A percentile compares a stretch with the other conserved stretches of the same genome.
Conservation (phyloP, 208 protist species). For the Leishmania guyanensis region DNA sequence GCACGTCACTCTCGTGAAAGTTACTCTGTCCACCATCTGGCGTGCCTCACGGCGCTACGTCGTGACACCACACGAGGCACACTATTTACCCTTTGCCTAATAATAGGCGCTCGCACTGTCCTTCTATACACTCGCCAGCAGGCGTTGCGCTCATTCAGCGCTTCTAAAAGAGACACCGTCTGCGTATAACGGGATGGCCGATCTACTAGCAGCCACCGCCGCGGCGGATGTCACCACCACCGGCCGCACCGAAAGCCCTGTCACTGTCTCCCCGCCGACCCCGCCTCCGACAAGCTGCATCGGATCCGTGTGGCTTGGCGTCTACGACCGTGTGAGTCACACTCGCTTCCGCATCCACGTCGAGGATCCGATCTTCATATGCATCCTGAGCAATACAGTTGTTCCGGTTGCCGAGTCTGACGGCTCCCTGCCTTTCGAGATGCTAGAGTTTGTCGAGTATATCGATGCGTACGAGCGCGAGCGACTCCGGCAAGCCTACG, state of each 20-base stretch:
- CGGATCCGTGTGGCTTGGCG: conserved; percentile 18
- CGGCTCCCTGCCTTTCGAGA: conserved; percentile 28
- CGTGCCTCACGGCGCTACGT: not conserved
- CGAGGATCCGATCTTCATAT: conserved; percentile 27
- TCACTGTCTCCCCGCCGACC: not conserved
- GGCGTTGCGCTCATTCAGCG: not conserved
- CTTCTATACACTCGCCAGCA: not conserved
- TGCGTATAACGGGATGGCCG: not conserved
- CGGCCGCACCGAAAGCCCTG: not conserved
- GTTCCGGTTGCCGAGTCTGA: conserved; percentile 24
- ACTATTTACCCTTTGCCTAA: not conserved
- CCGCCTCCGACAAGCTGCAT: conserved; percentile 1
- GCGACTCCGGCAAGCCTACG: conserved; percentile 17
- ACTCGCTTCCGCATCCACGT: conserved; percentile 24
- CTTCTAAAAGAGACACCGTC: not conserved
- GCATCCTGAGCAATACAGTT: conserved; percentile 21
- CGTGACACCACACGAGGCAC: not conserved
- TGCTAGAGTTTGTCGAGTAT: conserved; percentile 31
- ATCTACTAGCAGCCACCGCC: not conserved
- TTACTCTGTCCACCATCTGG: not conserved
- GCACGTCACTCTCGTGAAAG: not conserved
- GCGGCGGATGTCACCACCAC: not conserved
- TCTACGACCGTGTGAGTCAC: conserved; percentile 29
- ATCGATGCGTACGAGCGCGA: conserved; percentile 27
- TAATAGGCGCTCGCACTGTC: not conserved